phyloP scores from a whole-genome alignment of 352 stramenopile species.

The Phytophthora citrophthora region DNA sequence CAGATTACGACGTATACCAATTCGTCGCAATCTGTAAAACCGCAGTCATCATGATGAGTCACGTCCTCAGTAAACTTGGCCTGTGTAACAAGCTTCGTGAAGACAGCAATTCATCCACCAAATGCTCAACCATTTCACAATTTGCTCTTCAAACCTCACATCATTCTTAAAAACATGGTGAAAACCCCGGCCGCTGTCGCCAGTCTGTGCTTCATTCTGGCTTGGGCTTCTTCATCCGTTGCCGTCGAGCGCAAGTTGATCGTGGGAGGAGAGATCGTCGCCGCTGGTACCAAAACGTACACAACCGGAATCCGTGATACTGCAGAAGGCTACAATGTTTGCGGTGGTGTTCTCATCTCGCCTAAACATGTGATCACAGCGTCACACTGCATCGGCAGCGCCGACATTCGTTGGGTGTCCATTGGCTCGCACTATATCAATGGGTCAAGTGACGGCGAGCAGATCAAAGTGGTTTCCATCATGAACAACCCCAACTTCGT shows the following conservation, averaged over 20 bases:
- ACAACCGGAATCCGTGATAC: slow-evolving; percentile 18
- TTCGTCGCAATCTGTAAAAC: too few relatives aligned
- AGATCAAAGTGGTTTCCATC: slow-evolving; percentile 35
- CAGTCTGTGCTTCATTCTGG: background rate
- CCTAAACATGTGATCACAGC: slow-evolving; percentile 23
- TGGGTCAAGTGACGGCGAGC: slow-evolving; percentile 24
- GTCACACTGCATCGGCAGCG: slow-evolving; percentile 24
- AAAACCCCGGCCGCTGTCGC: slow-evolving; percentile 1
- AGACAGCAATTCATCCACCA: too few relatives aligned
- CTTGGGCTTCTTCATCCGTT: background rate
- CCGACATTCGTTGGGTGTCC: slow-evolving; percentile 31
- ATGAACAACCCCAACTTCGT: slow-evolving; percentile 31
- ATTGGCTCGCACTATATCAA: slow-evolving; percentile 28
- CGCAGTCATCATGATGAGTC: too few relatives aligned
- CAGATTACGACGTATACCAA: too few relatives aligned
- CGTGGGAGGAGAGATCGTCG: slow-evolving; percentile 16
- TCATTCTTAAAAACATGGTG: slow-evolving; percentile 3
- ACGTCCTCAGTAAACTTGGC: too few relatives aligned
- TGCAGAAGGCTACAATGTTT: slow-evolving; percentile 15
- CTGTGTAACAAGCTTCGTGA: background rate
- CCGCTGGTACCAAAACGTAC: slow-evolving; percentile 27
- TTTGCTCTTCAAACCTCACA: background rate
- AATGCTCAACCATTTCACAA: slow-evolving; percentile 1
- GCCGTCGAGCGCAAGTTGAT: slow-evolving; percentile 20
- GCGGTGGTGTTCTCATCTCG: slow-evolving; percentile 23